Base-by-base conservation (phyloP, 2,329 filamentous ascomycete genomes). In the Arachnopeziza araneosa region DNA sequence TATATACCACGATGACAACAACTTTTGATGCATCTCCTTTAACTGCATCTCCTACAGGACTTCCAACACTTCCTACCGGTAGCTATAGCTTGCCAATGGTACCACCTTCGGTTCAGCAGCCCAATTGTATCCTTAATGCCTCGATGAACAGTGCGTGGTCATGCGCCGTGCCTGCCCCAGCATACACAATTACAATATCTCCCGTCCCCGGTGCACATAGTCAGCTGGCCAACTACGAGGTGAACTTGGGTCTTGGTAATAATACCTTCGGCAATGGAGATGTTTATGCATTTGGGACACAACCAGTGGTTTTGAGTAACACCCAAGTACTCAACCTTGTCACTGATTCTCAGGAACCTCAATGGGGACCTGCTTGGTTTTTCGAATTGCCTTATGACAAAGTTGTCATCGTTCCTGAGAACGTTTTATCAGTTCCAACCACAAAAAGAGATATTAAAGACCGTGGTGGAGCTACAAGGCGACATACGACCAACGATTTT, bases 371-470 rank as follows among this genome's bases (percentile, higher is more conserved):
- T 17, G 85, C 86, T 6, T 83, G 81, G 68, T 86, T 86, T 66
- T 89, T 89, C 69, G 79, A 82, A 63, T 73, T 82, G 24, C 71
- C 75, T 17, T 88, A 88, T 67, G 80, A 88, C 70, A 90, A 89
- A 69, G 67, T 88, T 48, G 83, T 88, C 4, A 78, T 89, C 50
- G 64, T 84, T 2, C 66, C 63, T 23, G 64, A 69, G 50, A 56
- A 55, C 8, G 57, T 60, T 21, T 52, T 69, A 2, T 60, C 61
- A 50, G 55, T 50, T 64, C 55, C 63, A 60, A 51, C 49, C 14
- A 55, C 30, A 44, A 68, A 68, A 52, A 60, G 69, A 49, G 55
- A 57, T 22, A 3, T 30, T 17, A 48, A 32, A 24, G 26, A 55
- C 9, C 52, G 49, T 8, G 56, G 58, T 2, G 36, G 30, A 32